A percentile compares a stretch with the other conserved stretches of the same genome.
phyloP scores from a whole-genome alignment of 257 asterid species.

The Capsicum baccatum region DNA sequence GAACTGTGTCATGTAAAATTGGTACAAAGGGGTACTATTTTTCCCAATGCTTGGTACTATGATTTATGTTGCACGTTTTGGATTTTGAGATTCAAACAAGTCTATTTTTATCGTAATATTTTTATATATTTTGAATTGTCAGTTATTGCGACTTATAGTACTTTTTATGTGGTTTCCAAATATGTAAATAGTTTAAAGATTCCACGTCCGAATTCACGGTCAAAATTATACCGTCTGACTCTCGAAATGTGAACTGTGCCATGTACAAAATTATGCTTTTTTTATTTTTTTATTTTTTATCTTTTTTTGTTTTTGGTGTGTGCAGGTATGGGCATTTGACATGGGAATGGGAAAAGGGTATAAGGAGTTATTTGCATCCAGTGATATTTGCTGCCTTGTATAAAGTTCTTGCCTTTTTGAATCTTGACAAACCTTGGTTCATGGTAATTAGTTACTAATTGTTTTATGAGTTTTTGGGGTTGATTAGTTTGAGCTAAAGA shows the following conservation, averaged over 20 bases:
- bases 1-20: too few species aligned
- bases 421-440: slow-evolving; percentile 79
- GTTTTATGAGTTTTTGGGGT: neutral
- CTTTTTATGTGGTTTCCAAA: too few species aligned
- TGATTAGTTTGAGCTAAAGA: neutral
- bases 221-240: too few species aligned
- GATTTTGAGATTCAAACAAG: too few species aligned
- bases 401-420: slow-evolving; percentile 68
- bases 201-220: too few species aligned
- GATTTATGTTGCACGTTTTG: too few species aligned
- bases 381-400: slow-evolving; percentile 77
- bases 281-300: neutral
- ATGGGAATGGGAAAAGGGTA: slow-evolving; percentile 86
- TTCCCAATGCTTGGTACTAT: too few species aligned
- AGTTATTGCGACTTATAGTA: too few species aligned
- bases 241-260: too few species aligned
- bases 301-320: neutral
- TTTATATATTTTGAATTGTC: neutral
- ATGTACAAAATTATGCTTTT: too few species aligned
- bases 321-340: slow-evolving; percentile 87
- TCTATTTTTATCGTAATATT: too few species aligned
- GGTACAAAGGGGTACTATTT: neutral
- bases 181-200: too few species aligned
- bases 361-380: slow-evolving; percentile 94
- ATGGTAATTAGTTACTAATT: slow-evolving; percentile 61